Evolutionary conservation across 2,329 filamentous ascomycete species (phyloP).

Genomic region (Daldinia sp.): DNA sequence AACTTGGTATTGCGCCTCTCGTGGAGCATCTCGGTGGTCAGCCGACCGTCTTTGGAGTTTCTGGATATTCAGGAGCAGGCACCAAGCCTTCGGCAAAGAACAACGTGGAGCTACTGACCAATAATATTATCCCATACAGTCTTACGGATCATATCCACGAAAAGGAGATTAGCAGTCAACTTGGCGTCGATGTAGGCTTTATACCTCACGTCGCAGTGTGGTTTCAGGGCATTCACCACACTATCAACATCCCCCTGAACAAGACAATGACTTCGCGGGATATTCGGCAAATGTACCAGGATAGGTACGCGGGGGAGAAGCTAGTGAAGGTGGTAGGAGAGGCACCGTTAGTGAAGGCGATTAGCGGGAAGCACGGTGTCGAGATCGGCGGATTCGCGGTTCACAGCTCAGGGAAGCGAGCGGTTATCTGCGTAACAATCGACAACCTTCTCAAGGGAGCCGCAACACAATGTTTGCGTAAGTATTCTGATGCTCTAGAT

Average conservation of each 20-base stretch:
- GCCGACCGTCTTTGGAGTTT: slow-evolving; percentile 89
- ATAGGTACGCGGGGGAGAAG: slow-evolving; percentile 94
- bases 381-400: slow-evolving; percentile 98
- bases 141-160: slow-evolving; percentile 96
- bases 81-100: slow-evolving; percentile 97
- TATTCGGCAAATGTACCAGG: slow-evolving; percentile 94
- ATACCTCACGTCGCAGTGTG: slow-evolving; percentile 95
- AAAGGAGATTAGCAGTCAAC: slow-evolving; percentile 84
- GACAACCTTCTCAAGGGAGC: slow-evolving; percentile 95
- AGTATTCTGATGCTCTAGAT: slow-evolving; percentile 56
- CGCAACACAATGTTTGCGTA: slow-evolving; percentile 90
- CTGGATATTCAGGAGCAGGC: slow-evolving; percentile 93
- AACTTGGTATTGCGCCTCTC: slow-evolving; percentile 87
- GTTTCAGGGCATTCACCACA: slow-evolving; percentile 96
- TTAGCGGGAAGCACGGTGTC: slow-evolving; percentile 85
- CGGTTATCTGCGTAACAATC: slow-evolving; percentile 94
- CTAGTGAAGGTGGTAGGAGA: slow-evolving; percentile 94
- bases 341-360: slow-evolving; percentile 85
- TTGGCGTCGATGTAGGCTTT: slow-evolving; percentile 82
- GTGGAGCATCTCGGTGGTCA: slow-evolving; percentile 80
- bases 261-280: slow-evolving; percentile 90
- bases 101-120: slow-evolving; percentile 81
- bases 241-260: slow-evolving; percentile 88
- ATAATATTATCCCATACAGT: slow-evolving; percentile 93
- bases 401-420: slow-evolving; percentile 86